Evolutionary conservation across 2,329 filamentous ascomycete species (phyloP).

Genomic region (Aureobasidium leucospermi): DNA sequence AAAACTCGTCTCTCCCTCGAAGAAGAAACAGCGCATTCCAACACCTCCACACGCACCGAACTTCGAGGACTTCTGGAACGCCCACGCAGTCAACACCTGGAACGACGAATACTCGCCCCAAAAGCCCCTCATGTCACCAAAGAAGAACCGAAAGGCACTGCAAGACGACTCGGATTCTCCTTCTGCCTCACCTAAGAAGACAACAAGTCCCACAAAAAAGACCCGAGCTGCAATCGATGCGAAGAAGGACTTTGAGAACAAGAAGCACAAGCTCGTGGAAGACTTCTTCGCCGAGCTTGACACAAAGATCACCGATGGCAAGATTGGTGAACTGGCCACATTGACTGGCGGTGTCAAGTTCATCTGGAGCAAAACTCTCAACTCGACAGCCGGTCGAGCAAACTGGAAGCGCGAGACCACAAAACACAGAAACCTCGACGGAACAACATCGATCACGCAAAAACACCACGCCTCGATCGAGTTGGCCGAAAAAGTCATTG

Average conservation of each 20-base stretch:
- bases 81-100: conserved; percentile 54
- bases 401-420: conserved; percentile 43
- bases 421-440: conserved; percentile 22
- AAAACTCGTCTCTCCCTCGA: conserved; percentile 41
- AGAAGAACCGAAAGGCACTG: conserved; percentile 22
- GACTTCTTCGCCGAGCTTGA: conserved; percentile 66
- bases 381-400: conserved; percentile 63
- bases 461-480: conserved; percentile 65
- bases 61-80: conserved; percentile 54
- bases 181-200: conserved; percentile 33
- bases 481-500: conserved; percentile 80
- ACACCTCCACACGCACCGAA: conserved; percentile 47
- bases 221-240: conserved; percentile 28
- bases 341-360: conserved; percentile 64
- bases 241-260: conserved; percentile 55
- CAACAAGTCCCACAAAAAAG: conserved; percentile 27
- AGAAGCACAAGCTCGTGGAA: conserved; percentile 56
- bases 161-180: conserved; percentile 19
- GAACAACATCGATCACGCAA: conserved; percentile 19
- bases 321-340: conserved; percentile 51
- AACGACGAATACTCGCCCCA: conserved; percentile 54
- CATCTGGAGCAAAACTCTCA: conserved; percentile 70
- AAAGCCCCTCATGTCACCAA: conserved; percentile 37
- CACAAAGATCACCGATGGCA: conserved; percentile 51
- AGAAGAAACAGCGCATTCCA: conserved; percentile 41